Evolutionary conservation across 1,284 basidiomycete genomes (phyloP).

Genomic region (Gymnopus androsaceus): DNA sequence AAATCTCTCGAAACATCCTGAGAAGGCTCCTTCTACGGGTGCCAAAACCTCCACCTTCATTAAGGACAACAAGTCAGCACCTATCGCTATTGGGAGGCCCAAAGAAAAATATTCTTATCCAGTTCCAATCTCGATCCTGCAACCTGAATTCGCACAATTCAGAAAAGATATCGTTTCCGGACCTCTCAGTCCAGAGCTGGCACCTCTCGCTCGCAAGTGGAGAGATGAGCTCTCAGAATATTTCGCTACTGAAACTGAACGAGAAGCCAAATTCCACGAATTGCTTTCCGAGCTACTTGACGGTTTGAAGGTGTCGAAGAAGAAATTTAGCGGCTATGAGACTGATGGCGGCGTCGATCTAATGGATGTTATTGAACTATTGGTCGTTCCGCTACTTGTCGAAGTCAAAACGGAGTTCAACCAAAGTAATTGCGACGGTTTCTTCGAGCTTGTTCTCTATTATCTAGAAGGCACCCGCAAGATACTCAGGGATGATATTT

Average conservation of each 20-base stretch:
- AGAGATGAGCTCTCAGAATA: not conserved
- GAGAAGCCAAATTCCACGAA: not conserved
- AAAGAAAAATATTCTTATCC: not conserved
- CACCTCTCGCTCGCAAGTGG: not conserved
- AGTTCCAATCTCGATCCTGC: not conserved
- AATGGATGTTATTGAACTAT: not conserved
- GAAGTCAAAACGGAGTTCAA: not conserved
- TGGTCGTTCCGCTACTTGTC: not conserved
- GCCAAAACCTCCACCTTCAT: not conserved
- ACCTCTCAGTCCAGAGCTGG: not conserved
- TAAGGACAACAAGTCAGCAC: not conserved
- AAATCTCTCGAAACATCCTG: not conserved
- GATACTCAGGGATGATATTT: not conserved
- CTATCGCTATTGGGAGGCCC: not conserved
- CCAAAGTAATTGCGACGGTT: not conserved
- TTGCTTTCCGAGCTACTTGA: not conserved
- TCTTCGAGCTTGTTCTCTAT: not conserved
- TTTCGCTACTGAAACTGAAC: not conserved
- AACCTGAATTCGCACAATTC: not conserved
- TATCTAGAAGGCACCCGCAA: not conserved
- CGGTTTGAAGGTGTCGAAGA: not conserved
- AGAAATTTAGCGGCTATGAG: not conserved
- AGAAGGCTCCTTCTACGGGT: not conserved
- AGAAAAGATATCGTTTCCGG: not conserved
- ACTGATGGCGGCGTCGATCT: not conserved